Evolutionary conservation across 2,329 filamentous ascomycete genomes (phyloP).

Genomic region (Aureobasidium sp.): DNA sequence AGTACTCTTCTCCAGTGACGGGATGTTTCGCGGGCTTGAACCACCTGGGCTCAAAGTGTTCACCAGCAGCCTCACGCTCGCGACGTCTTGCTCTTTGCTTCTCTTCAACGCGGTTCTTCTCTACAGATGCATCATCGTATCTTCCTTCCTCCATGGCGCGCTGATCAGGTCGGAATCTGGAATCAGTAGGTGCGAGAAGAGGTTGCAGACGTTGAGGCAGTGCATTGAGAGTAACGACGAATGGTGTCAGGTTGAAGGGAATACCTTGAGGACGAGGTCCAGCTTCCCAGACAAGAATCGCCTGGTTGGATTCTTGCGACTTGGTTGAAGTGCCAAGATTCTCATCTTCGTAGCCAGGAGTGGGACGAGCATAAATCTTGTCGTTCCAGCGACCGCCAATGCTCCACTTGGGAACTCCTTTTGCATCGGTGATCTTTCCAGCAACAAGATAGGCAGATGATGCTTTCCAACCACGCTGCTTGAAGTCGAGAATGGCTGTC

Average conservation of each 20-base stretch:
- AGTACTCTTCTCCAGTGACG: slow-evolving; percentile 79
- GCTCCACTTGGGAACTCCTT: slow-evolving; percentile 76
- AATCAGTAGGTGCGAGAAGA: slow-evolving; percentile 84
- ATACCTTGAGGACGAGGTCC: slow-evolving; percentile 72
- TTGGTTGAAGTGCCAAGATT: slow-evolving; percentile 17
- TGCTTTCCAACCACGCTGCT: slow-evolving; percentile 90
- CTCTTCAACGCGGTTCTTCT: slow-evolving; percentile 93
- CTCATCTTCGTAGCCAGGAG: slow-evolving; percentile 76
- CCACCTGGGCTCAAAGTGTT: slow-evolving; percentile 79
- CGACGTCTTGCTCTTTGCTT: slow-evolving; percentile 72
- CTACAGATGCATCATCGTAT: slow-evolving; percentile 84
- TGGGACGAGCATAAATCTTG: slow-evolving; percentile 87
- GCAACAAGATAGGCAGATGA: slow-evolving; percentile 81
- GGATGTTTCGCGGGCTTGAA: slow-evolving; percentile 66
- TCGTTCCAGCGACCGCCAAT: slow-evolving; percentile 96
- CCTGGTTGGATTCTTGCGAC: slow-evolving; percentile 47
- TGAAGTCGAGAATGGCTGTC: slow-evolving; percentile 83
- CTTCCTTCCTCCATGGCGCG: slow-evolving; percentile 98
- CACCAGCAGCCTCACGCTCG: slow-evolving; percentile 64
- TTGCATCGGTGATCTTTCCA: slow-evolving; percentile 73
- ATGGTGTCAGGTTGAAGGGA: slow-evolving; percentile 95
- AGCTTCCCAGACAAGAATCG: slow-evolving; percentile 89
- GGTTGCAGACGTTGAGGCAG: slow-evolving; percentile 72
- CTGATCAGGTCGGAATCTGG: slow-evolving; percentile 86
- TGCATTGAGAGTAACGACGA: slow-evolving; percentile 89